Percentiles rank a stretch among this genome's conserved stretches.
These are phyloP conservation scores for Diaporthe sp. DNA, from an alignment of 2,329 filamentous ascomycete genomes.

Conservation along the genomic window DNA sequence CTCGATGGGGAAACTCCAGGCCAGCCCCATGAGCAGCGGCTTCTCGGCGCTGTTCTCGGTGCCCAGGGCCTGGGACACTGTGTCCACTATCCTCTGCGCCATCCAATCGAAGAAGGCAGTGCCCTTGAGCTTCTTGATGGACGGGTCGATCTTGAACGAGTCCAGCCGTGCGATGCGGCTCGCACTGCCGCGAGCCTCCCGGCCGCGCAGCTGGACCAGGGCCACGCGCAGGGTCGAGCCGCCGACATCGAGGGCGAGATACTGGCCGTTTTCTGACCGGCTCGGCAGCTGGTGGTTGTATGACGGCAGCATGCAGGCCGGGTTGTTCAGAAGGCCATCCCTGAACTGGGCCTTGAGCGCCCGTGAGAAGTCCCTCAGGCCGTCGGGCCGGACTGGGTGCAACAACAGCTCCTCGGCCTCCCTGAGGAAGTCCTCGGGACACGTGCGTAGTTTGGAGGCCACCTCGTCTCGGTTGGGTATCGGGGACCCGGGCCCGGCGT, in stretches of 20 bases:
- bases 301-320: slow-evolving; percentile 75
- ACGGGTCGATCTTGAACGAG: slow-evolving; percentile 68
- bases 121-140: slow-evolving; percentile 70
- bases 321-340: slow-evolving; percentile 64
- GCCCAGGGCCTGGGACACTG: slow-evolving; percentile 61
- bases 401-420: slow-evolving; percentile 69
- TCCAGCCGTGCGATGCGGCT: slow-evolving; percentile 68
- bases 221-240: slow-evolving; percentile 77
- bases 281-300: slow-evolving; percentile 75
- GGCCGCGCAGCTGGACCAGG: slow-evolving; percentile 70
- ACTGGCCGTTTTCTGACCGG: slow-evolving; percentile 72
- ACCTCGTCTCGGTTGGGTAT: slow-evolving; percentile 41
- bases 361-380: slow-evolving; percentile 61
- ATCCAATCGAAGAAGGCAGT: slow-evolving; percentile 78
- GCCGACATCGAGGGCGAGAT: slow-evolving; percentile 76
- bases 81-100: slow-evolving; percentile 71
- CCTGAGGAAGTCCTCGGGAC: slow-evolving; percentile 66
- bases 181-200: slow-evolving; percentile 54
- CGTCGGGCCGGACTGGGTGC: slow-evolving; percentile 60
- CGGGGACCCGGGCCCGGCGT: slow-evolving; percentile 28
- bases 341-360: slow-evolving; percentile 69
- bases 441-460: slow-evolving; percentile 46
- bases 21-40: slow-evolving; percentile 71
- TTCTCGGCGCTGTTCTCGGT: slow-evolving; percentile 54
- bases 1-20: slow-evolving; percentile 81